Percentiles rank a stretch among this genome's conserved stretches.
Conservation (phyloP, 768 basidiomycete genomes). For the Suillus brevipes region DNA sequence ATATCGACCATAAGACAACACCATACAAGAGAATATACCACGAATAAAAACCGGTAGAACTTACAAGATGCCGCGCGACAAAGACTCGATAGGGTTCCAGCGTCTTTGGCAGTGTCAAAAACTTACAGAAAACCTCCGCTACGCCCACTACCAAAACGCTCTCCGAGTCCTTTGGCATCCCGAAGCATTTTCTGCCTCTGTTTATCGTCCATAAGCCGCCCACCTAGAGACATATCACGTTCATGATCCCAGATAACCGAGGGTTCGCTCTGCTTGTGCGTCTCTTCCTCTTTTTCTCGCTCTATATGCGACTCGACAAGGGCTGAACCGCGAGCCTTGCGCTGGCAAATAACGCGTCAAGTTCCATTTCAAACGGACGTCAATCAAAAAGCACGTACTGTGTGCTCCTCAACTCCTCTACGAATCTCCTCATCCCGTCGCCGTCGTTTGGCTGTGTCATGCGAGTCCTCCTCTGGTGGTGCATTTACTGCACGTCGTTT, state of each 20-base stretch:
- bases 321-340: constrained; percentile 51
- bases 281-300: constrained; percentile 31
- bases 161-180: constrained; percentile 80
- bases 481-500: constrained; percentile 69
- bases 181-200: constrained; percentile 75
- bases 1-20: not conserved
- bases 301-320: constrained; percentile 55
- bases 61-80: not conserved
- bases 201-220: constrained; percentile 86
- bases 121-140: constrained; percentile 61
- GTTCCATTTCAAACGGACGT: not conserved
- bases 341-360: constrained; percentile 27
- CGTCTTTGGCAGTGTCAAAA: not conserved
- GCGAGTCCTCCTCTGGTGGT: constrained; percentile 36
- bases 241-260: constrained; percentile 88
- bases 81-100: not conserved
- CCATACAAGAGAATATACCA: not conserved
- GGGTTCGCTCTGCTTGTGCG: constrained; percentile 50
- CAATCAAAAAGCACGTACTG: constrained; percentile 43
- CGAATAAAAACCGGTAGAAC: not conserved
- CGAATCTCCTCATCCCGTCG: constrained; percentile 69
- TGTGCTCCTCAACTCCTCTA: constrained; percentile 76
- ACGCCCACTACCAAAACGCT: constrained; percentile 77
- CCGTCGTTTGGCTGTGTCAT: constrained; percentile 51
- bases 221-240: constrained; percentile 86